These are phyloP conservation scores for Aegilops sharonensis DNA, from an alignment of 176 grass and related monocot genomes.

Conservation along the genomic window DNA sequence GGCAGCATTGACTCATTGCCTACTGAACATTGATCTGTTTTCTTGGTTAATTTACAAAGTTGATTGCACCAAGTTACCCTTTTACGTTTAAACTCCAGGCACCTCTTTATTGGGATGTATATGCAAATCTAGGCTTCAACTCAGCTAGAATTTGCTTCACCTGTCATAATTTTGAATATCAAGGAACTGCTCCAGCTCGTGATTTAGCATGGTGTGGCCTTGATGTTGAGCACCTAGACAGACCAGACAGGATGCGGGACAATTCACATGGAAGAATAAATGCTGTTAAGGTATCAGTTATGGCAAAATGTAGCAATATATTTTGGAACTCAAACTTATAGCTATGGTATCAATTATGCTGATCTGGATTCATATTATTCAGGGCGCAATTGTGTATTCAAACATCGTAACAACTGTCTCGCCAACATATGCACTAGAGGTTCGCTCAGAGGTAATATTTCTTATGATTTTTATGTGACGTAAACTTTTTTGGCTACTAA, in stretches of 20 bases:
- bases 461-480: not conserved
- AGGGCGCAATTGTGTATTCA: conserved; percentile 97
- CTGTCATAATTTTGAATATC: conserved; percentile 98
- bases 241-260: conserved; percentile 85
- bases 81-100: conserved; percentile 45
- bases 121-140: conserved; percentile 74
- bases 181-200: conserved; percentile 72
- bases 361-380: conserved; percentile 28
- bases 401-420: conserved; percentile 98
- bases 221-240: conserved; percentile 83
- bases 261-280: conserved; percentile 89
- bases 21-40: conserved; percentile 22
- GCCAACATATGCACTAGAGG: conserved; percentile 95
- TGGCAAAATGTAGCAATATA: conserved; percentile 22
- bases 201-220: conserved; percentile 85
- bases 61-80: not conserved
- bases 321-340: conserved; percentile 8
- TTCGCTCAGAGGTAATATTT: conserved; percentile 75
- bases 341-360: conserved; percentile 30
- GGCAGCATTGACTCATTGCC: conserved; percentile 2
- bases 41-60: conserved; percentile 21
- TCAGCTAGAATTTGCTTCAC: conserved; percentile 97
- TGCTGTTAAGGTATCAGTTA: conserved; percentile 74
- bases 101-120: conserved; percentile 98
- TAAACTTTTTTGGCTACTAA: not conserved